Percentiles rank a stretch among this genome's conserved stretches.
Conservation (phyloP, 2,329 filamentous ascomycete genomes). For the Aureobasidium subglaciale region DNA sequence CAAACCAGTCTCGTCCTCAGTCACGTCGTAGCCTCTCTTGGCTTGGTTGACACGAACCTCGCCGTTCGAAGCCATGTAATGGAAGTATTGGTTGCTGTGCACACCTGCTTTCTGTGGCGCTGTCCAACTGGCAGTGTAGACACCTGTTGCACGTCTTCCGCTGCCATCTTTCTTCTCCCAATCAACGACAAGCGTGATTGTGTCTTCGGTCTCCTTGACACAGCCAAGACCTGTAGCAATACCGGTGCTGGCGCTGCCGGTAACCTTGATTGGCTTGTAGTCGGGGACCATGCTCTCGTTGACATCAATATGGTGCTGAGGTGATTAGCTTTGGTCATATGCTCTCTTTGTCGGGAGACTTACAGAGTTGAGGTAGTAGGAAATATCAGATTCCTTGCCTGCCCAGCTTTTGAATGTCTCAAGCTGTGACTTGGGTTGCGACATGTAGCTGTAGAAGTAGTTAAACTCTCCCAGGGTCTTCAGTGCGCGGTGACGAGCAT, state of each 20-base stretch:
- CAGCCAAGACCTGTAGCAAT: slow-evolving; percentile 75
- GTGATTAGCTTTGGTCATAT: background rate
- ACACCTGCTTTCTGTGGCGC: slow-evolving; percentile 87
- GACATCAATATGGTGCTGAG: slow-evolving; percentile 75
- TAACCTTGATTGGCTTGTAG: slow-evolving; percentile 71
- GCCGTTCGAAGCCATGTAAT: slow-evolving; percentile 78
- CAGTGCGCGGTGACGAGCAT: slow-evolving; percentile 70
- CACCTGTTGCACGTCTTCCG: slow-evolving; percentile 68
- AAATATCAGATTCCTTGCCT: slow-evolving; percentile 85
- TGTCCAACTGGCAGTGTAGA: slow-evolving; percentile 93
- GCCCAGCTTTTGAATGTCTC: slow-evolving; percentile 96
- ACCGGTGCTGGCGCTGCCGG: slow-evolving; percentile 69
- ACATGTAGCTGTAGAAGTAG: slow-evolving; percentile 98
- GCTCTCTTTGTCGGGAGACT: background rate
- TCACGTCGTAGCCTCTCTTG: slow-evolving; percentile 88
- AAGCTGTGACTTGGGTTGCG: slow-evolving; percentile 81
- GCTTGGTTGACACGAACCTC: slow-evolving; percentile 89
- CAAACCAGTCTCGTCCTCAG: slow-evolving; percentile 66
- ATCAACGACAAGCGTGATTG: slow-evolving; percentile 82
- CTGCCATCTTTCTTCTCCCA: slow-evolving; percentile 70
- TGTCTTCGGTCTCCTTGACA: slow-evolving; percentile 76
- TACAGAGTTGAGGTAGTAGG: slow-evolving; percentile 81
- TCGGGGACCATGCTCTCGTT: slow-evolving; percentile 86
- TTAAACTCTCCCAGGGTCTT: slow-evolving; percentile 80
- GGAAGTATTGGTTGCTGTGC: slow-evolving; percentile 96